Conservation (phyloP, 2,329 filamentous ascomycete species). For the Penicillium sp. region DNA sequence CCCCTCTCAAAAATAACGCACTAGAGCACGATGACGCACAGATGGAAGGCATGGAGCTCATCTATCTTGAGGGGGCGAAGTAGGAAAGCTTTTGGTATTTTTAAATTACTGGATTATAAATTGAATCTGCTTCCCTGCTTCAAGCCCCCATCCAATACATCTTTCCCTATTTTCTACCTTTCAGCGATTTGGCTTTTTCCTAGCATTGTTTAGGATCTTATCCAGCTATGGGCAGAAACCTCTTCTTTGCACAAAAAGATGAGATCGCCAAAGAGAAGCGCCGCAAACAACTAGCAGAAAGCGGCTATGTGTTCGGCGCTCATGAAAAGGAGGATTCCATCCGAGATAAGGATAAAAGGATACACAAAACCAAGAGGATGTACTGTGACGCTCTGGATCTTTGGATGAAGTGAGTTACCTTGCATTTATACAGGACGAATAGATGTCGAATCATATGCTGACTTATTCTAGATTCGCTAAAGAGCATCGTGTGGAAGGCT, state of each 20-base stretch:
- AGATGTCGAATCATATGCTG: background rate
- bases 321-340: conserved; percentile 11
- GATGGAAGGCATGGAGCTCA: background rate
- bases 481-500: conserved; percentile 4
- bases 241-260: conserved; percentile 13
- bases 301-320: conserved; percentile 14
- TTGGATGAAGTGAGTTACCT: conserved; percentile 14
- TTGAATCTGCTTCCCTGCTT: conserved; percentile 1
- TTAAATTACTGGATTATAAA: conserved; percentile 5
- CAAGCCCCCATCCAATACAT: background rate
- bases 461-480: conserved; percentile 7
- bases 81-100: background rate
- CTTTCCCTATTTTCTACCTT: background rate
- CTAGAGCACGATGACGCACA: conserved; percentile 1
- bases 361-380: conserved; percentile 14
- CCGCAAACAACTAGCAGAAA: conserved; percentile 10
- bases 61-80: background rate
- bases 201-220: conserved; percentile 2
- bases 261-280: conserved; percentile 5
- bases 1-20: background rate
- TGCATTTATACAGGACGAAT: background rate
- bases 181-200: background rate
- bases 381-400: conserved; percentile 2
- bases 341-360: conserved; percentile 14
- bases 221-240: conserved; percentile 9